A percentile compares a stretch with the other conserved stretches of the same genome.
Evolutionary conservation across 345 rosid genomes (phyloP).

Genomic region (Linum usitatissimum): DNA sequence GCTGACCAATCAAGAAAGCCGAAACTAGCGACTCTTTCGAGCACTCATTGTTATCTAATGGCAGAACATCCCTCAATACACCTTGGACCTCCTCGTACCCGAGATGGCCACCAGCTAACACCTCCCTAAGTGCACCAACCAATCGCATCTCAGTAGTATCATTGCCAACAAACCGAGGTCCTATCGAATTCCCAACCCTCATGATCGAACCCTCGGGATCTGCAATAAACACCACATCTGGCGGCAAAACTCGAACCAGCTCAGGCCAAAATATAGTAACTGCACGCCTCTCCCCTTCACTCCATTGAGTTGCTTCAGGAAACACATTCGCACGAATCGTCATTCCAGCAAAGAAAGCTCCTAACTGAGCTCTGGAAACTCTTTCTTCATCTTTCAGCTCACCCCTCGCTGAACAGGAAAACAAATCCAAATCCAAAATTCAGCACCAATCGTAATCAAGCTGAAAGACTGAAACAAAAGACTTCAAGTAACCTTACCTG

Average conservation of each 20-base stretch:
- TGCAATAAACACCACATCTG: constrained; percentile 82
- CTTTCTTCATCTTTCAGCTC: constrained; percentile 59
- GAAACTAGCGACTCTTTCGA: constrained; percentile 84
- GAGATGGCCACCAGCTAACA: constrained; percentile 90
- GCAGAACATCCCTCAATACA: constrained; percentile 76
- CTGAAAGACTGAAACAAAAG: background rate
- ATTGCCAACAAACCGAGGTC: constrained; percentile 70
- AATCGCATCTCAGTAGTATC: constrained; percentile 69
- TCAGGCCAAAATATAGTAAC: constrained; percentile 72
- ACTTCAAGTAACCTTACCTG: constrained; percentile 30
- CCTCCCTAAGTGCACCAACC: constrained; percentile 91
- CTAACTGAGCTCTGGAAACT: constrained; percentile 83
- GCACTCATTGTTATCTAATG: constrained; percentile 41
- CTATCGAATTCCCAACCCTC: constrained; percentile 62
- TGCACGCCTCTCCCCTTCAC: constrained; percentile 76
- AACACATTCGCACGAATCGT: constrained; percentile 86
- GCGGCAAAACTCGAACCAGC: constrained; percentile 53
- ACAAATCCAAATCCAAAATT: background rate
- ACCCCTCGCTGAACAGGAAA: constrained; percentile 42
- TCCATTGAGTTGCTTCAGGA: constrained; percentile 92
- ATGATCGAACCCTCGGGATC: constrained; percentile 89
- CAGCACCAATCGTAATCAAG: background rate
- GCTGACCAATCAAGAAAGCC: constrained; percentile 92
- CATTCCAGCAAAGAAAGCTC: constrained; percentile 95
- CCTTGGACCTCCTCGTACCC: constrained; percentile 94